Percentiles rank a stretch among this genome's conserved stretches.
These are phyloP conservation scores for Mortierella sp. DNA, from an alignment of 371 early-diverging fungal genomes.

Conservation along the genomic window DNA sequence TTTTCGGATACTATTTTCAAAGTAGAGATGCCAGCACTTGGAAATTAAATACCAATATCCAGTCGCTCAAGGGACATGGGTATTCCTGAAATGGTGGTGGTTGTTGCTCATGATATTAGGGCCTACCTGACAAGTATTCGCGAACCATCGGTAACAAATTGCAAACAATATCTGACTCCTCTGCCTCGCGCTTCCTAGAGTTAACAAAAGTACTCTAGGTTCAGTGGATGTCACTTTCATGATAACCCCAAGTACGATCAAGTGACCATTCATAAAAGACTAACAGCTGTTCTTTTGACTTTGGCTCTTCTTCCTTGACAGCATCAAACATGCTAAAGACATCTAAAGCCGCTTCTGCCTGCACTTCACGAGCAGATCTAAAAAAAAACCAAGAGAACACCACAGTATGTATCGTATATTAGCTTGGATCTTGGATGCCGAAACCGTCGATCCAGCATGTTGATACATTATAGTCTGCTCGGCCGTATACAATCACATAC, in stretches of 20 bases:
- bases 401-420: too few relatives aligned
- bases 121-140: conserved; percentile 71
- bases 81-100: too few relatives aligned
- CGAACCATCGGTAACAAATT: conserved; percentile 81
- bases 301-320: conserved; percentile 64
- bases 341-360: conserved; percentile 51
- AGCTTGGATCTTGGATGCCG: too few relatives aligned
- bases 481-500: conserved; percentile 4
- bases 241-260: neutral
- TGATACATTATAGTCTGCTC: too few relatives aligned
- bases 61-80: neutral
- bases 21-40: neutral
- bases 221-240: neutral
- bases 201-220: conserved; percentile 22
- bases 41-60: neutral
- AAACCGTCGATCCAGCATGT: too few relatives aligned
- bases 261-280: neutral
- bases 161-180: conserved; percentile 70
- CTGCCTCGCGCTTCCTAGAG: conserved; percentile 55
- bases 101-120: neutral
- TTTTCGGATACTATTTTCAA: conserved; percentile 25
- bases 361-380: conserved; percentile 37
- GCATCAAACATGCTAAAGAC: conserved; percentile 76
- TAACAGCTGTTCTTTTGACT: conserved; percentile 51
- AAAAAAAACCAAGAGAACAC: neutral